These are phyloP conservation scores for Cyberlindnera meyerae DNA, from an alignment of 805 yeast genomes.

Conservation along the genomic window DNA sequence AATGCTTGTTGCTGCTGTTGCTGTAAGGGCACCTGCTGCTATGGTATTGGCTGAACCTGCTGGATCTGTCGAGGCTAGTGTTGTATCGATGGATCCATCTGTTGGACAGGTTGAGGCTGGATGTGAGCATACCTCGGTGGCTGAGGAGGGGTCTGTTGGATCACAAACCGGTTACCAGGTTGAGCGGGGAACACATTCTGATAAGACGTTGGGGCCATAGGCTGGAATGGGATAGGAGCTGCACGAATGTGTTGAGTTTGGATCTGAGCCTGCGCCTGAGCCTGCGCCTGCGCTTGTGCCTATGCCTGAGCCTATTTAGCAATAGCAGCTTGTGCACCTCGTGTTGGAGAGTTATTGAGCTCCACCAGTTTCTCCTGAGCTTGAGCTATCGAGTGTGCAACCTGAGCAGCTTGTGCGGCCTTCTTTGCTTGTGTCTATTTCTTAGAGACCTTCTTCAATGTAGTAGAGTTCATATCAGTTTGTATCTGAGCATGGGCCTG, in stretches of 20 bases:
- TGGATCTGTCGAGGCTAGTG: too few species aligned
- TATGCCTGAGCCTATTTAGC: slow-evolving; percentile 2
- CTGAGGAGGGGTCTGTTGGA: too few species aligned
- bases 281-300: slow-evolving; percentile 5
- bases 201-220: slow-evolving; percentile 10
- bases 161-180: too few species aligned
- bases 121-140: slow-evolving; percentile 1
- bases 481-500: slow-evolving; percentile 8
- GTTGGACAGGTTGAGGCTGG: too few species aligned
- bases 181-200: slow-evolving; percentile 6
- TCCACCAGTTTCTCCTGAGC: not conserved
- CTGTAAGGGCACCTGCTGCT: slow-evolving; percentile 23
- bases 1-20: not conserved
- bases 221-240: slow-evolving; percentile 12
- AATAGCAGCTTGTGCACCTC: slow-evolving; percentile 2
- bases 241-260: slow-evolving; percentile 3
- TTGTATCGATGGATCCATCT: too few species aligned
- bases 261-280: slow-evolving; percentile 4
- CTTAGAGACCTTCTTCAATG: slow-evolving; percentile 1
- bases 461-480: slow-evolving; percentile 5
- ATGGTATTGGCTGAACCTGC: slow-evolving; percentile 5
- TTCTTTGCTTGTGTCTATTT: slow-evolving; percentile 2
- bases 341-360: slow-evolving; percentile 1
- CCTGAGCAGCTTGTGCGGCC: slow-evolving; percentile 8
- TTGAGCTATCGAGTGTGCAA: too few species aligned